Percentiles rank a stretch among this genome's conserved stretches.
Evolutionary conservation across 192 early-diverging fungal species (phyloP).

Genomic region (Phlyctochytrium planicorne): DNA sequence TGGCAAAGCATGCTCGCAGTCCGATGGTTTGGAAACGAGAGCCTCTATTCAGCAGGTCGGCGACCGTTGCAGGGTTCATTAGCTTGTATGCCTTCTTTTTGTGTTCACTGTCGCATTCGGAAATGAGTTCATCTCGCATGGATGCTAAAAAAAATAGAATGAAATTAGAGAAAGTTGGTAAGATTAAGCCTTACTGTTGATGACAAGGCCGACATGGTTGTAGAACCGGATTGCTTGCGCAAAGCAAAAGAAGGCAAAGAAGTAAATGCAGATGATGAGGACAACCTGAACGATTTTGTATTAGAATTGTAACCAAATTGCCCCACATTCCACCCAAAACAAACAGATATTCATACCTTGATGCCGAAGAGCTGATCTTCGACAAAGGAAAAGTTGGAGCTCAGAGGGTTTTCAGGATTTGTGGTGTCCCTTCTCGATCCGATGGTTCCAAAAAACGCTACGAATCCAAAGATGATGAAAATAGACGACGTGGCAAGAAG

Average conservation of each 20-base stretch:
- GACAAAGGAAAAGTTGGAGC: slow-evolving; percentile 15
- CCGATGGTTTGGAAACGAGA: slow-evolving; percentile 22
- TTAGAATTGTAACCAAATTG: neutral
- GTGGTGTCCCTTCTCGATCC: neutral
- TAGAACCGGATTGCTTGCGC: slow-evolving; percentile 43
- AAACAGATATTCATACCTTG: slow-evolving; percentile 9
- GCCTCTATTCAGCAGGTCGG: slow-evolving; percentile 39
- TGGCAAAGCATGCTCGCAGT: slow-evolving; percentile 28
- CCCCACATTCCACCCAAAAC: neutral
- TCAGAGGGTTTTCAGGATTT: slow-evolving; percentile 26
- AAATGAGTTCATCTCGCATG: neutral
- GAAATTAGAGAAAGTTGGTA: neutral
- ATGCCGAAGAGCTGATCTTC: slow-evolving; percentile 11
- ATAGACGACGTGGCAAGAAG: slow-evolving; percentile 29
- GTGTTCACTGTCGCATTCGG: neutral
- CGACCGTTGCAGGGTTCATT: slow-evolving; percentile 13
- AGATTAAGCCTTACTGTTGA: slow-evolving; percentile 40
- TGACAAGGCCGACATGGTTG: slow-evolving; percentile 40
- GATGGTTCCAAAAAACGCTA: slow-evolving; percentile 11
- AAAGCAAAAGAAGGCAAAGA: slow-evolving; percentile 32
- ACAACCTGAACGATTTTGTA: slow-evolving; percentile 12
- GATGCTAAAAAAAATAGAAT: neutral
- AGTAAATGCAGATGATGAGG: slow-evolving; percentile 3
- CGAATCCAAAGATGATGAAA: slow-evolving; percentile 18
- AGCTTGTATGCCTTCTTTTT: neutral